A percentile compares a stretch with the other conserved stretches of the same genome.
These are phyloP conservation scores for Penicillium sp. DNA, from an alignment of 2,329 filamentous ascomycete genomes.

Conservation along the genomic window DNA sequence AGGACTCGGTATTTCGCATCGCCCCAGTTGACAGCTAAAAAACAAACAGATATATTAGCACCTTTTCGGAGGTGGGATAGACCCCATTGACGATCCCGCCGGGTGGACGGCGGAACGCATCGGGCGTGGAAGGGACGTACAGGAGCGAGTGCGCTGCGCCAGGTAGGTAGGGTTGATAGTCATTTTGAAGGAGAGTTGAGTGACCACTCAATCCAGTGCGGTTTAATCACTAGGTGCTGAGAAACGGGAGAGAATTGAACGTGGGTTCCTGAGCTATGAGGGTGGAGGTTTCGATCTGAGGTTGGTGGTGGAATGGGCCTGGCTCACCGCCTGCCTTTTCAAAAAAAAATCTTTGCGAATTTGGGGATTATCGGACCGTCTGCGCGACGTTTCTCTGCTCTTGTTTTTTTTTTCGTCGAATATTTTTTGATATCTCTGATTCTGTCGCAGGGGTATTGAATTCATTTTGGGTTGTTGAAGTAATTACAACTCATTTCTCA, in stretches of 20 bases:
- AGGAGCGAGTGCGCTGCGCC: constrained; percentile 74
- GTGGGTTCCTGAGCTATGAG: constrained; percentile 26
- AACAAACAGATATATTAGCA: constrained; percentile 26
- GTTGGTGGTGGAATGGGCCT: constrained; percentile 21
- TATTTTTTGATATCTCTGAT: constrained; percentile 4
- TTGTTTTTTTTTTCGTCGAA: constrained; percentile 6
- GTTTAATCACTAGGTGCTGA: constrained; percentile 18
- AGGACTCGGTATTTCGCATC: constrained; percentile 87
- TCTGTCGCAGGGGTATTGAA: not conserved
- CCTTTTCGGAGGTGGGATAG: not conserved
- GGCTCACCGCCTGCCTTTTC: constrained; percentile 40
- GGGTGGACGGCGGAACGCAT: constrained; percentile 19
- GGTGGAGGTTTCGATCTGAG: constrained; percentile 26
- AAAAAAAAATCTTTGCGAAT: constrained; percentile 34
- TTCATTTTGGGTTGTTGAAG: not conserved
- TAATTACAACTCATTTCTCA: not conserved
- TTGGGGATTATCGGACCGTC: constrained; percentile 14
- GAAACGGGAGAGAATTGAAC: constrained; percentile 17
- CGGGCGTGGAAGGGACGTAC: constrained; percentile 51
- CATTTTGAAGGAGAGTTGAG: constrained; percentile 53
- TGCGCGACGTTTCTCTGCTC: constrained; percentile 11
- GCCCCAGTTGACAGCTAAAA: constrained; percentile 76
- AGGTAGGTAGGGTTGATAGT: constrained; percentile 92
- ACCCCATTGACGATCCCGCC: constrained; percentile 14
- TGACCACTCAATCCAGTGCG: constrained; percentile 20